These are phyloP conservation scores for Sphenostylis stenocarpa DNA, from an alignment of 306 rosid species.

Conservation along the genomic window DNA sequence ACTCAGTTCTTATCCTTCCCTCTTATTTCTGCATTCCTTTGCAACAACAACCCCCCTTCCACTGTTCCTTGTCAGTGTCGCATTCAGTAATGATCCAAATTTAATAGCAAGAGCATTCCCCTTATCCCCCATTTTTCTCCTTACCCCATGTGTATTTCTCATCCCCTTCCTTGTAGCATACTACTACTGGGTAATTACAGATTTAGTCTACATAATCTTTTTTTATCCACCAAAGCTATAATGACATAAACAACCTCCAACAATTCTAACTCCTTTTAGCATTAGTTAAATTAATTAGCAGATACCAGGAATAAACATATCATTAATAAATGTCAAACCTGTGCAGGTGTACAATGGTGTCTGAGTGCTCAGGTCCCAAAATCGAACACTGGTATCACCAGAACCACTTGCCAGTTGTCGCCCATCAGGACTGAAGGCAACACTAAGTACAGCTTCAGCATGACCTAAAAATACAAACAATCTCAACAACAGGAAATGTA, in stretches of 20 bases:
- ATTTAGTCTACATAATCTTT: constrained; percentile 9
- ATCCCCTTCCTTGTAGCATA: background rate
- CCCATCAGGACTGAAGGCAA: constrained; percentile 96
- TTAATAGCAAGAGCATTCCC: background rate
- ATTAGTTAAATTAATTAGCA: background rate
- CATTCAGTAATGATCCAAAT: background rate
- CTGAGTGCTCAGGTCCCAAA: constrained; percentile 93
- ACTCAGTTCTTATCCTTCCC: background rate
- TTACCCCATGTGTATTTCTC: background rate
- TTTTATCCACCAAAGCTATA: background rate
- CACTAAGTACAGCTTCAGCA: constrained; percentile 76
- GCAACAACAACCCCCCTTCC: background rate
- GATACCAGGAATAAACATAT: constrained; percentile 26
- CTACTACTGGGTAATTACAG: background rate
- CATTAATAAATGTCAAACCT: constrained; percentile 56
- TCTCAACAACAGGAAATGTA: constrained; percentile 14
- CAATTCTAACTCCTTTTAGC: background rate
- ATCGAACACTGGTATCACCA: constrained; percentile 86
- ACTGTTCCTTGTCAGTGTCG: background rate
- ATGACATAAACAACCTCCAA: background rate
- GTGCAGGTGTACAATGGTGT: constrained; percentile 81
- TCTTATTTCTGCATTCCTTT: background rate
- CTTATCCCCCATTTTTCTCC: background rate
- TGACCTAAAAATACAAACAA: constrained; percentile 71
- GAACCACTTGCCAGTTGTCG: constrained; percentile 93